Conservation (phyloP, 768 basidiomycete species). For the Infundibulicybe gibba region DNA sequence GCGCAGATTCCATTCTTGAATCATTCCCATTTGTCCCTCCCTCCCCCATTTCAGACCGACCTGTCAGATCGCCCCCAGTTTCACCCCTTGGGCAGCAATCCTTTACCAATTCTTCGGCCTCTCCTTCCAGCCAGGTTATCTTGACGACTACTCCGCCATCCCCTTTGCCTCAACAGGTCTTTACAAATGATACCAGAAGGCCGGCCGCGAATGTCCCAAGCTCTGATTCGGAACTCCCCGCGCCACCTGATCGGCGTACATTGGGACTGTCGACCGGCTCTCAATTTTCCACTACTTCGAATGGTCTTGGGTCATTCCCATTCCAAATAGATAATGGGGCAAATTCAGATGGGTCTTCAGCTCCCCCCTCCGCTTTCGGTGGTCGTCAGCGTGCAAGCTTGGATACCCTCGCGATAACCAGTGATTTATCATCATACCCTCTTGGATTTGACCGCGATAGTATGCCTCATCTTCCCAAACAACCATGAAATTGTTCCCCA, state of each 20-base stretch:
- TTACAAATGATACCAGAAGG: slow-evolving; percentile 19
- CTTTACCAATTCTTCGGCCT: slow-evolving; percentile 47
- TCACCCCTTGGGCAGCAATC: slow-evolving; percentile 67
- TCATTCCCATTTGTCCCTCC: slow-evolving; percentile 89
- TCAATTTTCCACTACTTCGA: slow-evolving; percentile 73
- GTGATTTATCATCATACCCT: slow-evolving; percentile 80
- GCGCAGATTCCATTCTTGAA: slow-evolving; percentile 82
- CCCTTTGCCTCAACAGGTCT: slow-evolving; percentile 51
- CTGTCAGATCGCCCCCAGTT: slow-evolving; percentile 68
- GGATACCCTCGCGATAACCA: slow-evolving; percentile 81
- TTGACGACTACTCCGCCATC: slow-evolving; percentile 44
- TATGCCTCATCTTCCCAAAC: slow-evolving; percentile 20
- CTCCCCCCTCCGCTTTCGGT: slow-evolving; percentile 32
- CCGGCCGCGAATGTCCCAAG: slow-evolving; percentile 3
- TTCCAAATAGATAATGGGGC: slow-evolving; percentile 78
- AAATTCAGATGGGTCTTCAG: slow-evolving; percentile 25
- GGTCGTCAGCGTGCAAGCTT: slow-evolving; percentile 73
- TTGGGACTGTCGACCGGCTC: slow-evolving; percentile 76
- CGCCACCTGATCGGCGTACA: slow-evolving; percentile 57
- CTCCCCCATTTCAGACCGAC: slow-evolving; percentile 82
- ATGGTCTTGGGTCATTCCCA: slow-evolving; percentile 81
- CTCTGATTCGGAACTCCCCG: slow-evolving; percentile 31
- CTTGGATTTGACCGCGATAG: slow-evolving; percentile 65
- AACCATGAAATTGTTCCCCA: slow-evolving; percentile 9
- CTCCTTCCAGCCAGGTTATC: slow-evolving; percentile 53